These are phyloP conservation scores for Leccinum uliginosum DNA, from an alignment of 768 basidiomycete species.

Conservation along the genomic window DNA sequence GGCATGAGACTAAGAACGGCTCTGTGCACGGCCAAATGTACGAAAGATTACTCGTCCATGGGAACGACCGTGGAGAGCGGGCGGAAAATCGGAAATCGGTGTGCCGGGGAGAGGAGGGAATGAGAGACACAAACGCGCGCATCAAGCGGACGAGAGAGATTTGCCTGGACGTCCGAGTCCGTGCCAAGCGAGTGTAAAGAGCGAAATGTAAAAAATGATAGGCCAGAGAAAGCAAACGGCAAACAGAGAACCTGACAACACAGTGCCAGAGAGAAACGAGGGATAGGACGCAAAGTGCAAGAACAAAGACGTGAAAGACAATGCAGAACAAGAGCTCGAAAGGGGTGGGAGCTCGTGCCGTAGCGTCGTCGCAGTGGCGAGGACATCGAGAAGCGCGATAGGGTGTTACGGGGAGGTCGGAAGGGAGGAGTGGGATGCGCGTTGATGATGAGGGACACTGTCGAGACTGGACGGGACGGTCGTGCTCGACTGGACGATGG, in stretches of 20 bases:
- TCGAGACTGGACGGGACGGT: too few species aligned
- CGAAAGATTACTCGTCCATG: conserved; percentile 89
- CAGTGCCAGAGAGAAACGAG: conserved; percentile 56
- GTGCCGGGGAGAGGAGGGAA: conserved; percentile 32
- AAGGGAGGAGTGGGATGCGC: too few species aligned
- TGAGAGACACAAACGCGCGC: conserved; percentile 39
- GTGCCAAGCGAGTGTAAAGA: conserved; percentile 55
- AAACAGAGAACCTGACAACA: conserved; percentile 52
- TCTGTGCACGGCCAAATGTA: conserved; percentile 86
- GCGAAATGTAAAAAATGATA: conserved; percentile 48
- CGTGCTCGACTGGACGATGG: too few species aligned
- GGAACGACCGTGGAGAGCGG: conserved; percentile 47
- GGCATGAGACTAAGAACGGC: conserved; percentile 76
- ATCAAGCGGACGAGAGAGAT: conserved; percentile 54
- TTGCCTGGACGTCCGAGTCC: conserved; percentile 50
- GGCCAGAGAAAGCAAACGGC: conserved; percentile 62
- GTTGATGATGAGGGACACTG: too few species aligned
- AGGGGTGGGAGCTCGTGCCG: conserved; percentile 32
- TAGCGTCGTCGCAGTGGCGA: too few species aligned
- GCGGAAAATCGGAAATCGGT: conserved; percentile 34
- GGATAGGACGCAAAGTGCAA: conserved; percentile 54
- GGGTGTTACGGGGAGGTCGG: too few species aligned
- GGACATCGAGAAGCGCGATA: too few species aligned
- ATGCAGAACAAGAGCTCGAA: conserved; percentile 42
- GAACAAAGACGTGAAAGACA: conserved; percentile 52